Conservation (phyloP, 208 protist species). For the Angomonas desouzai region DNA sequence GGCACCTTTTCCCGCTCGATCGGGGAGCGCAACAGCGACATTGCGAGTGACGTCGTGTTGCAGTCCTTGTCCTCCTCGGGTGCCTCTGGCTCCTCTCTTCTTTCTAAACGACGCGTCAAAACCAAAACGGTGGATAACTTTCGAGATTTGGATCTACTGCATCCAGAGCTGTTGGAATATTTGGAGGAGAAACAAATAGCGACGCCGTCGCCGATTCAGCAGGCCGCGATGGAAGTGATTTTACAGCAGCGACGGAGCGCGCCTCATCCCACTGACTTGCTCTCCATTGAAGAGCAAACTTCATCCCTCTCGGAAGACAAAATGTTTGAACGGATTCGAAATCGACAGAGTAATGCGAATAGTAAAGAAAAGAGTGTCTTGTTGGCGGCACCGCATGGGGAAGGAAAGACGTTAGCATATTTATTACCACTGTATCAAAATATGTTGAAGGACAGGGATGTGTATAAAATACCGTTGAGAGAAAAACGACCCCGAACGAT, state of each 20-base stretch:
- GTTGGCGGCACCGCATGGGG: constrained; percentile 80
- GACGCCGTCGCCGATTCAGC: constrained; percentile 80
- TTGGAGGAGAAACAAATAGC: constrained; percentile 39
- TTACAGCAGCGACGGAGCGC: constrained; percentile 27
- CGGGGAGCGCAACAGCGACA: constrained; percentile 59
- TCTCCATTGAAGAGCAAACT: not conserved
- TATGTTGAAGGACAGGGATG: constrained; percentile 84
- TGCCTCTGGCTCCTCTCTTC: constrained; percentile 23
- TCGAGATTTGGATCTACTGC: constrained; percentile 49
- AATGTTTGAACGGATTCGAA: not conserved
- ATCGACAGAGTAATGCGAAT: not conserved
- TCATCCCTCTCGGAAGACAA: not conserved
- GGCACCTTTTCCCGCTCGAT: constrained; percentile 66
- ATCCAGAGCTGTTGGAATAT: constrained; percentile 34
- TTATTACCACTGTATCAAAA: constrained; percentile 82
- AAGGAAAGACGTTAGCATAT: constrained; percentile 83
- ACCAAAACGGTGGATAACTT: constrained; percentile 64
- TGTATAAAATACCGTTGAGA: constrained; percentile 80
- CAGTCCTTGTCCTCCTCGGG: constrained; percentile 40
- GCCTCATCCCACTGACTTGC: not conserved
- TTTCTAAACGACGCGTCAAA: constrained; percentile 48
- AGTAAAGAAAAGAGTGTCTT: constrained; percentile 42
- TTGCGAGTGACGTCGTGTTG: constrained; percentile 50
- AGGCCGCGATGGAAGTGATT: constrained; percentile 66
- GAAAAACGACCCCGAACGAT: constrained; percentile 82